Evolutionary conservation across 345 rosid genomes (phyloP), one percentile per base, ranked within the genome.

Genomic region (Aethionema arabicum): DNA sequence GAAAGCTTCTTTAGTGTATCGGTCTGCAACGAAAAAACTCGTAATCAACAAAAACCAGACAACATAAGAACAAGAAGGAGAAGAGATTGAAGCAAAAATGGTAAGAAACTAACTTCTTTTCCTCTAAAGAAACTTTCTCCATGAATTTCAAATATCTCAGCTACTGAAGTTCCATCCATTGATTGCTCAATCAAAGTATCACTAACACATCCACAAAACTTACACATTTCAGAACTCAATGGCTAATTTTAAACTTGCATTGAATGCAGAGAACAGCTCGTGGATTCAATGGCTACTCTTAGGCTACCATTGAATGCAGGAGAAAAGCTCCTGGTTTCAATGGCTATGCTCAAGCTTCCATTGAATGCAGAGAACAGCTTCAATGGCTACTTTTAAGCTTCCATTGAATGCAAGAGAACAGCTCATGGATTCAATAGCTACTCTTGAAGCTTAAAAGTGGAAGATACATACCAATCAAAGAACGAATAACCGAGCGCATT

Each of bases 71-170:
- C 27, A 21, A 21, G 27, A 21, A 21, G 27, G 27, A 21, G 27
- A 8, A 16, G 27, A 21, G 27, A 21, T 21, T 21, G 27, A 21
- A 21, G 2, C 1, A 21, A 21, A 21, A 21, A 21, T 21, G 27
- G 27, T 21, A 21, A 21, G 27, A 21, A 43, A 71, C 51, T 11
- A 69, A 85, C 98, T 97, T 93, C 99, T 66, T 83, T 90, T n/a
- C 76, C 78, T 74, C 99, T 82, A 76, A 93, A 90, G 78, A 79
- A 86, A 35, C 71, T 77, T 59, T 92, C 99, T 56, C 99, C 97
- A 50, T 83, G 78, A 14, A 72, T 80, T 70, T 80, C 78, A 74
- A 92, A 92, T 8, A 92, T 85, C 63, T 89, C 90, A 65, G 97
- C 79, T 12, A 92, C 95, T 11, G 96, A 65, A 38, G 78, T 76